Conservation (phyloP, 495 filamentous ascomycete genomes). For the Tuber calosporum region DNA sequence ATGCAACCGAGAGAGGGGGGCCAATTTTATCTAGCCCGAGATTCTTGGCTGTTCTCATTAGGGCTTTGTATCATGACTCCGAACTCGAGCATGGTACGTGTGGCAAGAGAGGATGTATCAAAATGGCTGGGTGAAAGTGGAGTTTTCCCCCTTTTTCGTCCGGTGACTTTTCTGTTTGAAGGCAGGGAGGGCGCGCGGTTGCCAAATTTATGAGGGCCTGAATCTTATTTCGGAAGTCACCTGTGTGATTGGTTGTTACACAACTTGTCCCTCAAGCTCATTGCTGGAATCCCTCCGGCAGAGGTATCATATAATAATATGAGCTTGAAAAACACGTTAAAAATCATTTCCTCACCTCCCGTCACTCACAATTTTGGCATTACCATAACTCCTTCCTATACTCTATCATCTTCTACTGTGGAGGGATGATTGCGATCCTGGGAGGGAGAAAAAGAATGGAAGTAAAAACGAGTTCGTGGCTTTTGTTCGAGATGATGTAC, state of each 20-base stretch:
- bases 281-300: neutral
- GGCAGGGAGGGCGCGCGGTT: neutral
- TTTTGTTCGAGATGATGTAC: conserved; percentile 21
- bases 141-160: conserved; percentile 5
- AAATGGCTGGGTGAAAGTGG: neutral
- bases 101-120: neutral
- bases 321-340: neutral
- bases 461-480: conserved; percentile 6
- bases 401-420: conserved; percentile 3
- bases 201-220: neutral
- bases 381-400: neutral
- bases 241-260: neutral
- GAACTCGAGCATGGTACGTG: neutral
- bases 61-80: conserved; percentile 2
- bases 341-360: neutral
- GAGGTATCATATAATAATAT: no score
- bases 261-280: neutral
- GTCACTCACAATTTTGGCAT: neutral
- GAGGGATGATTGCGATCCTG: neutral
- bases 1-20: neutral
- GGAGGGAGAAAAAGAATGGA: neutral
- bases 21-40: neutral
- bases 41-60: neutral
- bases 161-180: conserved; percentile 14
- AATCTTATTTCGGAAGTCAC: neutral